Percentiles rank a stretch among this genome's conserved stretches.
phyloP scores from a whole-genome alignment of 2,329 filamentous ascomycete species.

The Claviceps sorghi region DNA sequence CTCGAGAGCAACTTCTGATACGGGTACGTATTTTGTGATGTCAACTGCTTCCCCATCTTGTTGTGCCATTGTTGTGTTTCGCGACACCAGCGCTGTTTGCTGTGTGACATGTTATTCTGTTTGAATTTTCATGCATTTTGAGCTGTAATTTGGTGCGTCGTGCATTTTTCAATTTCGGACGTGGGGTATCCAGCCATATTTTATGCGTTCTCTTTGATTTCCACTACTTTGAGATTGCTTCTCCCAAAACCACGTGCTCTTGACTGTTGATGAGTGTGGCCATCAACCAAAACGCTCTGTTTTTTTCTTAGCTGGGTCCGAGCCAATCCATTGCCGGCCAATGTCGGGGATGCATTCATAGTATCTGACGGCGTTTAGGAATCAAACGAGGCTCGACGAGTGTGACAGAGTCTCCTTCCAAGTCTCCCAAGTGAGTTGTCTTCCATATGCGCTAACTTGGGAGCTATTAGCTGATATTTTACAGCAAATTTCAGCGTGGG shows the following conservation, averaged over 20 bases:
- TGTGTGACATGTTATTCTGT: not conserved
- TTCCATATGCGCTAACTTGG: not conserved
- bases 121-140: not conserved
- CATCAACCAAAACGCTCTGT: not conserved
- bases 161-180: not conserved
- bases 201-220: not conserved
- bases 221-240: not conserved
- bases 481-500: constrained; percentile 4
- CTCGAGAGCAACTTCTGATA: constrained; percentile 2
- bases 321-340: not conserved
- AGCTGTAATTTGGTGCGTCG: not conserved
- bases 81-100: not conserved
- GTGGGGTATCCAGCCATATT: not conserved
- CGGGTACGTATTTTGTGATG: not conserved
- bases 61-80: not conserved
- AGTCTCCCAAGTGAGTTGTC: not conserved
- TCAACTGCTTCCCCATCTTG: not conserved
- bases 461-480: not conserved
- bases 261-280: not conserved
- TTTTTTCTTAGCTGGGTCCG: not conserved
- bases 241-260: not conserved
- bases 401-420: constrained; percentile 1
- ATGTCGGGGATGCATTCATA: not conserved
- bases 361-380: not conserved
- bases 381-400: constrained; percentile 2